These are phyloP conservation scores for Gaeumannomyces sp. DNA, from an alignment of 2,329 filamentous ascomycete genomes.

Conservation along the genomic window DNA sequence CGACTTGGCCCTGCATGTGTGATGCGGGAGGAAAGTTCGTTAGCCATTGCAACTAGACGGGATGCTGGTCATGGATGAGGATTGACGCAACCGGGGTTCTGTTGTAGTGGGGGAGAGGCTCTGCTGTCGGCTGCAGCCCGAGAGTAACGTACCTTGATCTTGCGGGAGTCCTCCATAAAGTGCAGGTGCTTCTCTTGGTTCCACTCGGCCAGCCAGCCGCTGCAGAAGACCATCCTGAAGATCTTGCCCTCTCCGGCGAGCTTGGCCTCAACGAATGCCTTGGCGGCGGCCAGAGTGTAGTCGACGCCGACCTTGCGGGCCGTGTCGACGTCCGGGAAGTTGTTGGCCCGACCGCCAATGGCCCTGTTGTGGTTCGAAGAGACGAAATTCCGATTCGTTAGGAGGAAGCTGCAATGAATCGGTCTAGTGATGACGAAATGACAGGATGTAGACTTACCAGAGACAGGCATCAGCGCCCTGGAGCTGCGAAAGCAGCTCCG, in stretches of 20 bases:
- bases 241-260: constrained; percentile 20
- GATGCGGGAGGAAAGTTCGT: neutral
- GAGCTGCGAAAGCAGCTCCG: constrained; percentile 33
- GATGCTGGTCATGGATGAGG: too few species aligned
- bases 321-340: constrained; percentile 37
- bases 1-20: constrained; percentile 27
- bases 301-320: constrained; percentile 49
- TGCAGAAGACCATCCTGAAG: constrained; percentile 39
- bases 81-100: too few species aligned
- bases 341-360: constrained; percentile 37
- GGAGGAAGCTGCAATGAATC: too few species aligned
- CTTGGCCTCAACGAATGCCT: constrained; percentile 37
- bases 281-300: constrained; percentile 54
- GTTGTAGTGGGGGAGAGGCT: neutral
- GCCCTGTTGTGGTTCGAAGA: constrained; percentile 23
- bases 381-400: too few species aligned
- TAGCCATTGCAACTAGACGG: neutral
- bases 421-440: neutral
- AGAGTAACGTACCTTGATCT: constrained; percentile 24
- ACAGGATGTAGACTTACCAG: constrained; percentile 43
- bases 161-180: constrained; percentile 31
- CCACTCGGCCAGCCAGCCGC: constrained; percentile 28
- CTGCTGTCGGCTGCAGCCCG: neutral
- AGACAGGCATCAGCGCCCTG: constrained; percentile 54
- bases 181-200: constrained; percentile 28